Evolutionary conservation across 371 early-diverging fungal genomes (phyloP).

Genomic region (Mucor saturninus): DNA sequence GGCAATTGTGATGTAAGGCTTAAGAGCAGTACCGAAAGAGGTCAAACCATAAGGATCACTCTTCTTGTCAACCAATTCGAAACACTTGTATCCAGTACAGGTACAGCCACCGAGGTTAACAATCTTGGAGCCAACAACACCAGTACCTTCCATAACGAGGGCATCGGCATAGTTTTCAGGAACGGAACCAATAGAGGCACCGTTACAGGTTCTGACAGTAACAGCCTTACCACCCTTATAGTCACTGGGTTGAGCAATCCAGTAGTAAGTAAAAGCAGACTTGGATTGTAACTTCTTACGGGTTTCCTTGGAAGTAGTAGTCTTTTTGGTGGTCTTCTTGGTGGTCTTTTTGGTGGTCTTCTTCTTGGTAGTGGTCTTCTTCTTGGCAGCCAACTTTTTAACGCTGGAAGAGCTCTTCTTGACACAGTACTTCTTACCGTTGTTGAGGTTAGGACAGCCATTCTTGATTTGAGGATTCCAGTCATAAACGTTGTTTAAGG

Average conservation of each 20-base stretch:
- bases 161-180: constrained; percentile 50
- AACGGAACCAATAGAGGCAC: constrained; percentile 49
- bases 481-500: constrained; percentile 34
- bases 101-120: constrained; percentile 57
- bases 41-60: constrained; percentile 54
- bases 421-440: constrained; percentile 51
- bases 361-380: constrained; percentile 25
- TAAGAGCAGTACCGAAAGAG: constrained; percentile 48
- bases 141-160: constrained; percentile 58
- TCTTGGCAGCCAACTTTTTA: constrained; percentile 16
- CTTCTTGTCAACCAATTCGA: constrained; percentile 43
- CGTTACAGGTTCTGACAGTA: constrained; percentile 49
- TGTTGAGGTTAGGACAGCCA: constrained; percentile 40
- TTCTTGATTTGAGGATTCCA: constrained; percentile 46
- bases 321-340: constrained; percentile 18
- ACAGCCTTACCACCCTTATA: constrained; percentile 42
- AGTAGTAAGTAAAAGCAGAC: constrained; percentile 55
- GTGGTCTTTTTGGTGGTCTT: constrained; percentile 22
- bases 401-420: constrained; percentile 6
- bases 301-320: constrained; percentile 21
- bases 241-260: constrained; percentile 48
- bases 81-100: constrained; percentile 50
- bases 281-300: constrained; percentile 46
- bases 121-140: constrained; percentile 52
- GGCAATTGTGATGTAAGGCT: constrained; percentile 51